Percentiles rank a stretch among this genome's conserved stretches.
These are phyloP conservation scores for Gossypium herbaceum DNA, from an alignment of 345 rosid genomes.

Conservation along the genomic window DNA sequence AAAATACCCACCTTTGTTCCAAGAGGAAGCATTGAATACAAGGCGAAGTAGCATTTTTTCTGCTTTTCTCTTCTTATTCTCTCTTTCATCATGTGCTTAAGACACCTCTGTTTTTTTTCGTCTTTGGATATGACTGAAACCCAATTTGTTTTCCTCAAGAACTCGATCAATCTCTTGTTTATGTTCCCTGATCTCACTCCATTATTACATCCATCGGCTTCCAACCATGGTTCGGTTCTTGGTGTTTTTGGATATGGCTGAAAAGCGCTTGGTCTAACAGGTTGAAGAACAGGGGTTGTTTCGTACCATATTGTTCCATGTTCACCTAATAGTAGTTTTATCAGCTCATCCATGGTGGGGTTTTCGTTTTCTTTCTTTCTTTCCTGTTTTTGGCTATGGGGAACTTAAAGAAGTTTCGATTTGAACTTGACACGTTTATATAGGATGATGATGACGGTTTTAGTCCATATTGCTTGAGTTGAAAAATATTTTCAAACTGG, in stretches of 20 bases:
- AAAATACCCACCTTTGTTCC: constrained; percentile 49
- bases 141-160: constrained; percentile 33
- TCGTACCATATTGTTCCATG: background rate
- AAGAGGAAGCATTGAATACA: constrained; percentile 46
- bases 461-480: too few species aligned
- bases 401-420: too few species aligned
- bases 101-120: constrained; percentile 27
- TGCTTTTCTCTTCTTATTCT: constrained; percentile 62
- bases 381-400: too few species aligned
- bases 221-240: background rate
- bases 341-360: constrained; percentile 1
- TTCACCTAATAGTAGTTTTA: background rate
- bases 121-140: constrained; percentile 12
- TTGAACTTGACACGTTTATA: too few species aligned
- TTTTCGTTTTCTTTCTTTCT: too few species aligned
- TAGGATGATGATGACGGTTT: too few species aligned
- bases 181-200: constrained; percentile 24
- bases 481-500: too few species aligned
- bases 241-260: constrained; percentile 26
- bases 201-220: background rate
- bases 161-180: constrained; percentile 50
- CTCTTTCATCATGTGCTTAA: constrained; percentile 56
- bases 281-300: background rate
- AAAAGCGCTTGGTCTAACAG: constrained; percentile 38
- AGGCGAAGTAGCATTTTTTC: constrained; percentile 43